Base-by-base conservation (phyloP, 306 rosid genomes). In the Ormosia semicastrata region DNA sequence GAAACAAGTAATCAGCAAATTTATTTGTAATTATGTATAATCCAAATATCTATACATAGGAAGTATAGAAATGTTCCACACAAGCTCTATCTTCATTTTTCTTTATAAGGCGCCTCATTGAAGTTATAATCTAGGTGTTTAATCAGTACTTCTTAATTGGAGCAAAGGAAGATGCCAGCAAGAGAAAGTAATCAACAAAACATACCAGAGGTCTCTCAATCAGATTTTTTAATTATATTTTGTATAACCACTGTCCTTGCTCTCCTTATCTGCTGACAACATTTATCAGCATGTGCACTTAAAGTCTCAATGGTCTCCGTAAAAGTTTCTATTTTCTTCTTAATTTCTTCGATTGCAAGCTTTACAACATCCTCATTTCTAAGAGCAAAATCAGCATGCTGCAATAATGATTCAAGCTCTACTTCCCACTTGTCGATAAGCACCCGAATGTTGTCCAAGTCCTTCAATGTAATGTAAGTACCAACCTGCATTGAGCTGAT, bases 281-380 rank as follows among this genome's bases (percentile, higher is more conserved):
- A 95, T 79, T 79, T 83, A 75, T 87, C 87, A 69, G 91, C 92
- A 50, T 89, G 97, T 78, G 68, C 77, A 83, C 87, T 90, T 84
- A 93, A 88, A 52, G 62, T 85, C 58, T 92, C 91, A 5, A 92
- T 84, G 54, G 84, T 89, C 43, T 88, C 89, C 3, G 74, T 53
- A 68, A 92, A 92, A 32, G 7, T 82, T 62, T 88, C 91, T 53
- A 93, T 87, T 85, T 86, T 89, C 88, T 93, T 95, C 96, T 88
- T 89, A 82, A 95, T 93, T 81, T 93, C 97, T 5, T 85, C 93
- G 11, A 95, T 89, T 8, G 87, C 96, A 62, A 93, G 78, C 87
- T 72, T 89, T 56, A 95, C 85, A 37, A 80, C 90, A 59, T 89
- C 97, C 72, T 92, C 96, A 63, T 92, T 92, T 80, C 62, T 79